Evolutionary conservation across 1,284 basidiomycete species (phyloP).

Genomic region (Dichomitus squalens): DNA sequence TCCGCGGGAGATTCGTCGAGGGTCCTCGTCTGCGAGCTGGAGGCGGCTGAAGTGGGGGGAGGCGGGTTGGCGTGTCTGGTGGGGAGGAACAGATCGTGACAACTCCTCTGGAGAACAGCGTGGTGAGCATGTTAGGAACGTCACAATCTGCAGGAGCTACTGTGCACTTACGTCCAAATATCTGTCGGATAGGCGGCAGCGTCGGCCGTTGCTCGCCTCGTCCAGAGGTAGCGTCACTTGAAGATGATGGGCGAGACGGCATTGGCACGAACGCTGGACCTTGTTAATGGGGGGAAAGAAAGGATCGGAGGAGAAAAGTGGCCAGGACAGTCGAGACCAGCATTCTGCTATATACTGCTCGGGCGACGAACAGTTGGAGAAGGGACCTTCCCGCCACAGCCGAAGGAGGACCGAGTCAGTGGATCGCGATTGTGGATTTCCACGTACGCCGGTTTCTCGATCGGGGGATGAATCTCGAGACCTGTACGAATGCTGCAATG

Average conservation of each 20-base stretch:
- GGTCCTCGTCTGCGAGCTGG: constrained; percentile 28
- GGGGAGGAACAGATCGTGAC: constrained; percentile 27
- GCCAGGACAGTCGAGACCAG: constrained; percentile 3
- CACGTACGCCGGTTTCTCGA: constrained; percentile 14
- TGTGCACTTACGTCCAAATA: constrained; percentile 59
- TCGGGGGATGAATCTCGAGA: constrained; percentile 16
- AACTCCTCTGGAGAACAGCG: constrained; percentile 22
- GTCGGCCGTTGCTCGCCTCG: constrained; percentile 55
- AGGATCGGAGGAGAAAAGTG: constrained; percentile 15
- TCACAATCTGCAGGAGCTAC: too few species aligned
- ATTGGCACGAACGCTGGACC: constrained; percentile 31
- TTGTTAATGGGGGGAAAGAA: constrained; percentile 11
- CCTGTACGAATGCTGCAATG: constrained; percentile 20
- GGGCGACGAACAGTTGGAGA: constrained; percentile 17
- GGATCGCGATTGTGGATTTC: constrained; percentile 15
- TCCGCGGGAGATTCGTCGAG: constrained; percentile 20
- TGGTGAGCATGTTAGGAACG: neutral
- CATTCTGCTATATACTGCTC: constrained; percentile 18
- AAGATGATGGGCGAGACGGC: constrained; percentile 39
- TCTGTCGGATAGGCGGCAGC: constrained; percentile 74
- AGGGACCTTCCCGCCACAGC: constrained; percentile 10
- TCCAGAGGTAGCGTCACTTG: constrained; percentile 31
- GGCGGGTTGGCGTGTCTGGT: constrained; percentile 24
- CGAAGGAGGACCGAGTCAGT: constrained; percentile 4
- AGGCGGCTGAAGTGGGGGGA: constrained; percentile 31